phyloP scores from a whole-genome alignment of 257 asterid genomes.

The Fraxinus excelsior region DNA sequence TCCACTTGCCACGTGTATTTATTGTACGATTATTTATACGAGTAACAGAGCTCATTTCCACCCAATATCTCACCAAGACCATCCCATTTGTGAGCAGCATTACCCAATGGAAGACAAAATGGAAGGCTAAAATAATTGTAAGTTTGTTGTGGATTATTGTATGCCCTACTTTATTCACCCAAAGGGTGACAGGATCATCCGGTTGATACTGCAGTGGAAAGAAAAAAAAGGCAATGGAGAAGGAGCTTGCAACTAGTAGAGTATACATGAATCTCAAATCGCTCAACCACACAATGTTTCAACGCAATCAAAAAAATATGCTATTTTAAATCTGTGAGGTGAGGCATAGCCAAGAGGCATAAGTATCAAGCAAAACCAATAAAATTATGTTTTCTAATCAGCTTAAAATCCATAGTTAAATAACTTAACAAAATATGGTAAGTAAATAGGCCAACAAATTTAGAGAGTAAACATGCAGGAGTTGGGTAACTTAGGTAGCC shows the following conservation, averaged over 20 bases:
- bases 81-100: constrained; percentile 90
- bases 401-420: not conserved
- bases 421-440: not conserved
- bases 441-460: no score
- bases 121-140: constrained; percentile 95
- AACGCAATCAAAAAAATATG: not conserved
- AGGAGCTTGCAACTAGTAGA: not conserved
- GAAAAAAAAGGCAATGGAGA: not conserved
- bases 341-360: not conserved
- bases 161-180: constrained; percentile 99
- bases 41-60: constrained; percentile 98
- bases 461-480: no score
- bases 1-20: no score
- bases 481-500: no score
- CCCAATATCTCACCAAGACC: constrained; percentile 99
- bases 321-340: not conserved
- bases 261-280: not conserved
- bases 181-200: constrained; percentile 70
- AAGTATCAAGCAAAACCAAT: not conserved
- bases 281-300: not conserved
- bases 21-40: no score
- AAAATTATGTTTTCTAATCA: not conserved
- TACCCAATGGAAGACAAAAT: constrained; percentile 76
- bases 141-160: constrained; percentile 95
- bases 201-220: constrained; percentile 63